Base-by-base conservation (phyloP, 2,329 filamentous ascomycete species). In the Sporothrix sp. region DNA sequence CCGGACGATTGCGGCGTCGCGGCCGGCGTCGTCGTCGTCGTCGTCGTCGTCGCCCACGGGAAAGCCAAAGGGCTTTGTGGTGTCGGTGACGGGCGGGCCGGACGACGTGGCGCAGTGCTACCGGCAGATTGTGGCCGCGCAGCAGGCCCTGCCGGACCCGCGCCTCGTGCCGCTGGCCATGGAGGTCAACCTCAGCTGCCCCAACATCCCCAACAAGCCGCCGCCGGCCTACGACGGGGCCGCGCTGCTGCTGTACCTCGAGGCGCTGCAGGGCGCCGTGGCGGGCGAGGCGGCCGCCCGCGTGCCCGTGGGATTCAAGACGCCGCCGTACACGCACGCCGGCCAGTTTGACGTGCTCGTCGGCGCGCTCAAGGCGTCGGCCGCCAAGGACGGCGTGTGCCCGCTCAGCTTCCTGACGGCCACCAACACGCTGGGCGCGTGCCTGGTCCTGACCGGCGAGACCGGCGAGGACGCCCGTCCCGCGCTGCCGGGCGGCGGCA, bases 141-240 rank as follows among this genome's bases (percentile, higher is more conserved):
- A 69, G 61, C 3, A 43, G 23, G 21, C 69, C 4, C 52, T 72
- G n/a, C 57, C 60, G 1, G 46, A 27, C 25, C 4, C 43, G 11
- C 7, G 20, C 9, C n/a, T 33, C 21, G 55, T 79, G 56, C 71
- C 72, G 1, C 68, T 87, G 1, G 81, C 80, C 16, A 78, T 89
- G 70, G 86, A 91, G 64, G 71, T 90, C 59, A 91, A 91, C 61
- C 75, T 90, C 27, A 84, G 79, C 28, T 90, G 86, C 58, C 86
- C 86, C 0, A 90, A 91, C 59, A 89, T 90, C 45, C 71, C 75
- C 0, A 68, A 69, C 16, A 74, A 75, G 42, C 81, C 85, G 1
- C 86, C 86, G 1, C 84, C 85, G 6, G 85, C 85, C 0, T 90
- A 89, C 62, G 72, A 76, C 7, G 64, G 69, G 0, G 56, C 57